Base-by-base conservation (phyloP, 2,329 filamentous ascomycete genomes). In the Penicillium sp. region DNA sequence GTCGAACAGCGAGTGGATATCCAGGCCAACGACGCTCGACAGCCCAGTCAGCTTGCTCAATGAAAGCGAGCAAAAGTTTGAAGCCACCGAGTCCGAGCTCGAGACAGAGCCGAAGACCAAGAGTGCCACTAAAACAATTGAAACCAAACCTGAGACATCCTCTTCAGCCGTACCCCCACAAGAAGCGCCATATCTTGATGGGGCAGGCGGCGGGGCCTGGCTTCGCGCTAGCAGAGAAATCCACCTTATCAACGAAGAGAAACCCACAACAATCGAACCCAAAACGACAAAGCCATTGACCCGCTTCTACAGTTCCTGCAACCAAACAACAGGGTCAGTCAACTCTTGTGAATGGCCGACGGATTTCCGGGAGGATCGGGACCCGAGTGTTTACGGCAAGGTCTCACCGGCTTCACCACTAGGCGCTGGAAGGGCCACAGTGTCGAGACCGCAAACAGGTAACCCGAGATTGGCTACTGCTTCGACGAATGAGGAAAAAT, bases 301-400 rank as follows among this genome's bases (percentile, higher is more conserved):
- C 24, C 64, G 64, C 8, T 66, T 66, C 55, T 66, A 66, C 56
- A 65, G 61, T 20, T 50, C 50, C n/a, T 55, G 35, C 20, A 48
- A 40, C 22, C 39, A 44, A 55, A 58, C 16, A 26, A 38, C 24
- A 45, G 34, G 4, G 7, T 16, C 31, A 16, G 38, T n/a, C 14
- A 43, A 24, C 11, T 45, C 46, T 11, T 42, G 37, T 20, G 53
- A 61, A 32, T 60, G 53, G 53, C 39, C 51, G 7, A 40, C 53
- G 2, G 43, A 57, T 32, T 18, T 53, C 11, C 42, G 46, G 31
- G 43, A 43, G 20, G 52, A 57, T 43, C 60, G 55, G 0, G 51
- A 46, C 16, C 46, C 54, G 2, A 58, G 53, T 20, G 11, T 61
- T 1, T 48, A 55, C 34, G 47, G 50, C 13, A 45, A 51, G 8